Evolutionary conservation across 2,329 filamentous ascomycete species (phyloP).

Genomic region (Hypocrella siamensis): DNA sequence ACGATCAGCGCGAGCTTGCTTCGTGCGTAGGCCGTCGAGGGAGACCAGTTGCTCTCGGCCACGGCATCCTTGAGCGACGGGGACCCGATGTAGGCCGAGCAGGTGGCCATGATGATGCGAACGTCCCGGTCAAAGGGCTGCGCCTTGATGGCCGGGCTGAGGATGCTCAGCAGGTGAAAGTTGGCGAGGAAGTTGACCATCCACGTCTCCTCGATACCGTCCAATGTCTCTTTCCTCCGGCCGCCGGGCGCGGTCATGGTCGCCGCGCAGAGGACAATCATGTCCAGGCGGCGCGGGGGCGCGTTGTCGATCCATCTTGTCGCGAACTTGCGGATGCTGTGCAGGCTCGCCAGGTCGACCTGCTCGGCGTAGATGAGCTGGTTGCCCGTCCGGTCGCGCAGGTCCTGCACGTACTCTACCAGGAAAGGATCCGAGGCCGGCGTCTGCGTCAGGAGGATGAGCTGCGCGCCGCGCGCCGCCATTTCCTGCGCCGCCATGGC

Average conservation of each 20-base stretch:
- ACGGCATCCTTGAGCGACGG: constrained; percentile 44
- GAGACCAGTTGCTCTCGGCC: constrained; percentile 35
- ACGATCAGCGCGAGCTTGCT: constrained; percentile 71
- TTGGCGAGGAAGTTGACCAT: constrained; percentile 91
- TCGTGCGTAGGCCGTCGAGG: constrained; percentile 43
- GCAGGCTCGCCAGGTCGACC: constrained; percentile 75
- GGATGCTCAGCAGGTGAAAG: constrained; percentile 83
- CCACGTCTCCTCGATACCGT: constrained; percentile 82
- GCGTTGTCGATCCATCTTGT: constrained; percentile 97
- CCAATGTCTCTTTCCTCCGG: constrained; percentile 44
- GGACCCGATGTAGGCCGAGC: constrained; percentile 72
- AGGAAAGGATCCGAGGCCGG: constrained; percentile 74
- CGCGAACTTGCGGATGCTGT: constrained; percentile 82
- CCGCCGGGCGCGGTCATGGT: constrained; percentile 56
- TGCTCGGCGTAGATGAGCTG: constrained; percentile 89
- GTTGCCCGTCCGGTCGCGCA: constrained; percentile 63
- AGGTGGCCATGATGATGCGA: constrained; percentile 71
- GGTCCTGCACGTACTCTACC: constrained; percentile 79
- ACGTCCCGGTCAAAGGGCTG: constrained; percentile 93
- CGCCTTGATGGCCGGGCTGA: constrained; percentile 76
- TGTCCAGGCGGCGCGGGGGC: constrained; percentile 75
- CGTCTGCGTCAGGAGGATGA: constrained; percentile 77
- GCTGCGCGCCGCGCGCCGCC: constrained; percentile 70
- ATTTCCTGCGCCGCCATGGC: constrained; percentile 60
- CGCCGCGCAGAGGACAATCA: constrained; percentile 76